Evolutionary conservation across 192 early-diverging fungal species (phyloP), one percentile per base, ranked within the genome.

Genomic region (Spinellus fusiger): DNA sequence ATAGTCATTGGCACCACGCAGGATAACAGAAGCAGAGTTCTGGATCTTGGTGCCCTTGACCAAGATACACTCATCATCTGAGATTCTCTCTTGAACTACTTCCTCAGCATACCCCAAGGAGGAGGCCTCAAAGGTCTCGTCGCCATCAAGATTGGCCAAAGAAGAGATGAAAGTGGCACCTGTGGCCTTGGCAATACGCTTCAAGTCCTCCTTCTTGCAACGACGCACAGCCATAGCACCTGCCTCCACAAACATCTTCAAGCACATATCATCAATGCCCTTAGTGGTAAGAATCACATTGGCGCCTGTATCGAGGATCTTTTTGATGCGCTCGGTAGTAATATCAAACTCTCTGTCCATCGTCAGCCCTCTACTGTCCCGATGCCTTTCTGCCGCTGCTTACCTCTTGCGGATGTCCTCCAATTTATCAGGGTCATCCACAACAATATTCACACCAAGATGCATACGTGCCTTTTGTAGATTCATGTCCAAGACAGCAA

Each of bases 241-340:
- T 50, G 91, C 91, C 75, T 99, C 97, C 37, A 97, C 93, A 72
- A 99, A 98, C 64, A 93, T 81, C 84, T 99, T 99, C 61, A 97
- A 77, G 74, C 94, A 99, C 71, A 97, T 77, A 57, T 99, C 97
- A 78, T 99, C 97, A 69, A 99, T 96, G 55, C 97, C 97, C 70
- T 97, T 96, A 32, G 97, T 99, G 38, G 95, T 99, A 58, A 99
- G 75, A 46, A 99, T 83, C 26, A 98, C 97, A 64, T 96, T 99
- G 44, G 94, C 95, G 23, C 97, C 97, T 8, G 97, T 86, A 25
- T 75, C 88, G 28, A 99, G 75, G 68, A 99, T 94, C 78, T 98
- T 96, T 64, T 93, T 79, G 56, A 95, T 94, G 29, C 94, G 84
- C 72, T 99, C 97, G 25, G 91, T 87, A 0, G 97, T 97, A 57